Conservation (phyloP, 106 monocot genomes). For the Amphibolis antarctica region DNA sequence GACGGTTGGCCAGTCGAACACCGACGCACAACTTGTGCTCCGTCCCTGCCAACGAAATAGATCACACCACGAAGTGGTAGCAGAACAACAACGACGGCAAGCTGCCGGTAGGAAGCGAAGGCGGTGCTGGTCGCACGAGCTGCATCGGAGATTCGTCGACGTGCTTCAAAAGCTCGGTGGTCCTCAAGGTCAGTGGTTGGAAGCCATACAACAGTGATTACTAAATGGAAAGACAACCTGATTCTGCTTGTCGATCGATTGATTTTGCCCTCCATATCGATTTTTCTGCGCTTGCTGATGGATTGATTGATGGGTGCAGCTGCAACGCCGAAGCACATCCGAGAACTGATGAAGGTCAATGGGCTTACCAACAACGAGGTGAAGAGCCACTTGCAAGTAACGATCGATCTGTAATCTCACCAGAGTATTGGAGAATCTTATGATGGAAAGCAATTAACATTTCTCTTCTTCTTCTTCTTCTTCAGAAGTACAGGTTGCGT, state of each 20-base stretch:
- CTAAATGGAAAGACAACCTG: too few relatives aligned
- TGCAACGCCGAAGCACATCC: slow-evolving; percentile 17
- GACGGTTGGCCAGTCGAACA: too few relatives aligned
- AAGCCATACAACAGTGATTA: too few relatives aligned
- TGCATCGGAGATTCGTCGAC: slow-evolving; percentile 2
- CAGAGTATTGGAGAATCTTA: too few relatives aligned
- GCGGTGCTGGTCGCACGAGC: not conserved
- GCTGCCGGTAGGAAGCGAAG: not conserved
- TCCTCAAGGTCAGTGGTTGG: slow-evolving; percentile 6
- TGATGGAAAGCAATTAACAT: too few relatives aligned
- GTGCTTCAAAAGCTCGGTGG: slow-evolving; percentile 4
- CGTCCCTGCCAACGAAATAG: not conserved
- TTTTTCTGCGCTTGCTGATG: too few relatives aligned
- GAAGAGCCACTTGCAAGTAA: slow-evolving; percentile 18
- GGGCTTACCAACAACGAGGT: slow-evolving; percentile 17
- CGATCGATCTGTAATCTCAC: not conserved
- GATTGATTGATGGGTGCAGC: slow-evolving; percentile 1
- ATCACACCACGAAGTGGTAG: not conserved
- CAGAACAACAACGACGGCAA: not conserved
- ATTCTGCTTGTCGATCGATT: too few relatives aligned
- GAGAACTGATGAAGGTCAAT: slow-evolving; percentile 16
- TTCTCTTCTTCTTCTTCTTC: not conserved
- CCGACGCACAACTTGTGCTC: not conserved
- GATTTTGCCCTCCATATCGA: too few relatives aligned
- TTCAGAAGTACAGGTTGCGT: not conserved